Evolutionary conservation across 2,329 filamentous ascomycete genomes (phyloP).

Genomic region (Arthroderma sp.): DNA sequence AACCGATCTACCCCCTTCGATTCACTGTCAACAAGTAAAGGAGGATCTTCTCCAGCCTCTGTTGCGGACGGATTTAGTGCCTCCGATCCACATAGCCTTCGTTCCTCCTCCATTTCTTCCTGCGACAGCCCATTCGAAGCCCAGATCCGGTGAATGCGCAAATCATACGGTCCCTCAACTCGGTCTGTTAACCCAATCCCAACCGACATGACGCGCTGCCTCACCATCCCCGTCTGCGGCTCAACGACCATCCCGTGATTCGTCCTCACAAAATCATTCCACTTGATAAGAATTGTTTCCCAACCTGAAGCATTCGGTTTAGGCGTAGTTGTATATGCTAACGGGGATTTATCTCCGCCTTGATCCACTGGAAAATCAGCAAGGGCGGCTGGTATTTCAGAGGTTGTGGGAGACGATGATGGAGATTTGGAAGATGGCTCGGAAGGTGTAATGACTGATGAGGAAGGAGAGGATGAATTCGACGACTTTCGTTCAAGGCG

Average conservation of each 20-base stretch:
- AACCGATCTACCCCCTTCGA: constrained; percentile 13
- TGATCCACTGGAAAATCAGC: constrained; percentile 21
- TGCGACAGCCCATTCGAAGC: constrained; percentile 59
- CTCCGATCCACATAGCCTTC: constrained; percentile 26
- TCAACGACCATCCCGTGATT: constrained; percentile 87
- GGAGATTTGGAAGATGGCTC: constrained; percentile 8
- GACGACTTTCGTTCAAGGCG: constrained; percentile 9
- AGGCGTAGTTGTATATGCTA: constrained; percentile 15
- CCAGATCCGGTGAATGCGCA: constrained; percentile 78
- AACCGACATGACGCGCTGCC: constrained; percentile 71
- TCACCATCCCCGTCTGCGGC: constrained; percentile 79
- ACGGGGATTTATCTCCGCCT: constrained; percentile 20
- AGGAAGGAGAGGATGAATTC: constrained; percentile 8
- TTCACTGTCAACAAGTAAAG: constrained; percentile 10
- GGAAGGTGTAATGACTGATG: constrained; percentile 9
- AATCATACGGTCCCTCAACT: constrained; percentile 73
- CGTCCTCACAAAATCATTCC: constrained; percentile 87
- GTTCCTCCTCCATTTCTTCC: constrained; percentile 28
- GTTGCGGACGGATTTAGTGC: constrained; percentile 26
- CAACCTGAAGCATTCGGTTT: constrained; percentile 53
- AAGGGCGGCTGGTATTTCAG: constrained; percentile 22
- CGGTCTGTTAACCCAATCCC: constrained; percentile 84
- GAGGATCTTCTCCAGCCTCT: constrained; percentile 3
- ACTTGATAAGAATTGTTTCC: constrained; percentile 89
- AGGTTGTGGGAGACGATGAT: constrained; percentile 5